Evolutionary conservation across 2,329 filamentous ascomycete genomes (phyloP).

Genomic region (Colletotrichum shisoi): DNA sequence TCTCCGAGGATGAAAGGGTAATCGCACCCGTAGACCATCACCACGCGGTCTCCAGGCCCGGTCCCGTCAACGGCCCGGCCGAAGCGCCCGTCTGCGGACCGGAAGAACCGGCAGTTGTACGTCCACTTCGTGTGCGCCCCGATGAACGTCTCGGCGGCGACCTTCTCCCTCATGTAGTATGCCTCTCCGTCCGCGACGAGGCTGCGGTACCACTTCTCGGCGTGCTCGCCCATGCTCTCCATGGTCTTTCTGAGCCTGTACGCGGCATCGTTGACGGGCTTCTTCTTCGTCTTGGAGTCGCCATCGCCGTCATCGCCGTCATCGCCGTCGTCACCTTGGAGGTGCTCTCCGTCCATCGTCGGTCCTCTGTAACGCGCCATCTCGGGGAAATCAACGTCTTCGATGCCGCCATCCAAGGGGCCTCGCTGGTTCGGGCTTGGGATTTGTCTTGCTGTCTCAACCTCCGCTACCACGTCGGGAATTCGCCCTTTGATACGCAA

Average conservation of each 20-base stretch:
- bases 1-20: slow-evolving; percentile 11
- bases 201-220: neutral
- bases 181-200: slow-evolving; percentile 12
- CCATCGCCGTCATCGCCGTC: neutral
- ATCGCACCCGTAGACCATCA: slow-evolving; percentile 15
- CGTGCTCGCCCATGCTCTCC: neutral
- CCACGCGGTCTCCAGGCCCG: slow-evolving; percentile 8
- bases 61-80: slow-evolving; percentile 21
- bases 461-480: slow-evolving; percentile 5
- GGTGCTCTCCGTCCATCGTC: neutral
- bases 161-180: slow-evolving; percentile 22
- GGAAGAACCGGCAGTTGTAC: slow-evolving; percentile 29
- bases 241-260: slow-evolving; percentile 4
- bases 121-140: slow-evolving; percentile 16
- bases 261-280: slow-evolving; percentile 7
- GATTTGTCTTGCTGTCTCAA: slow-evolving; percentile 13
- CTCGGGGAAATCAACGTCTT: neutral
- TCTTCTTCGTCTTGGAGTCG: neutral
- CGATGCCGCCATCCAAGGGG: neutral
- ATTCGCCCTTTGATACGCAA: slow-evolving; percentile 19
- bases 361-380: neutral
- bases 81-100: slow-evolving; percentile 11
- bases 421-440: neutral
- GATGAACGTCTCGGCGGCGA: slow-evolving; percentile 2
- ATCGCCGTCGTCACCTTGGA: neutral